Conservation (phyloP, 306 rosid species). For the Castanea mollissima region DNA sequence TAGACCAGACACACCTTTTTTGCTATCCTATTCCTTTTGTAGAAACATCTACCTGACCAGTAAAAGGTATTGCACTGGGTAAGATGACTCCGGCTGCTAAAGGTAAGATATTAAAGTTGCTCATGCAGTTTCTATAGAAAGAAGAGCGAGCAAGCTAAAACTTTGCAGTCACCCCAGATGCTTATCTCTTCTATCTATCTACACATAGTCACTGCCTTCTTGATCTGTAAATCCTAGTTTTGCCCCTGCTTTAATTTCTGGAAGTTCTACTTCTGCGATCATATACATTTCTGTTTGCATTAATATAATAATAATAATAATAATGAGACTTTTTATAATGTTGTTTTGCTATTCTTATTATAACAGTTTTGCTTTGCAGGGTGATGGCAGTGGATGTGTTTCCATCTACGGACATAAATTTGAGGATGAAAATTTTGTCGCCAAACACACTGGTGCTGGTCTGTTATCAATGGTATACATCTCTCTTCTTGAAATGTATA, state of each 20-base stretch:
- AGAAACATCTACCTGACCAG: background rate
- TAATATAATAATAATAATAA: background rate
- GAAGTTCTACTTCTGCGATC: background rate
- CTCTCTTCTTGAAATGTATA: conserved; percentile 3
- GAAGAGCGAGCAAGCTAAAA: background rate
- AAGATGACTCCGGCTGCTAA: background rate
- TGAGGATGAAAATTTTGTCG: conserved; percentile 88
- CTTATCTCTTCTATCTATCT: background rate
- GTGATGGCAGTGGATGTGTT: conserved; percentile 97
- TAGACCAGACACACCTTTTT: background rate
- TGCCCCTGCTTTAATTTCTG: background rate
- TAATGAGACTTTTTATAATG: background rate
- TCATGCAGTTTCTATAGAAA: background rate
- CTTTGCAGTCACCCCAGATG: background rate
- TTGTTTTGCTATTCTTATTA: background rate
- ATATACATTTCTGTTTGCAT: background rate
- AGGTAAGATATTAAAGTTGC: background rate
- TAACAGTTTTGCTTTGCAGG: conserved; percentile 48
- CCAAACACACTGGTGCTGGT: conserved; percentile 98
- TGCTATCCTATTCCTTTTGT: background rate
- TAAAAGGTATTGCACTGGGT: background rate
- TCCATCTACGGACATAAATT: conserved; percentile 87
- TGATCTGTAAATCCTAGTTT: background rate
- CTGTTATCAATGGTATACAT: conserved; percentile 80
- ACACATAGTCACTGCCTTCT: background rate